Base-by-base conservation (phyloP, 2,329 filamentous ascomycete genomes). In the Botrytis aclada region DNA sequence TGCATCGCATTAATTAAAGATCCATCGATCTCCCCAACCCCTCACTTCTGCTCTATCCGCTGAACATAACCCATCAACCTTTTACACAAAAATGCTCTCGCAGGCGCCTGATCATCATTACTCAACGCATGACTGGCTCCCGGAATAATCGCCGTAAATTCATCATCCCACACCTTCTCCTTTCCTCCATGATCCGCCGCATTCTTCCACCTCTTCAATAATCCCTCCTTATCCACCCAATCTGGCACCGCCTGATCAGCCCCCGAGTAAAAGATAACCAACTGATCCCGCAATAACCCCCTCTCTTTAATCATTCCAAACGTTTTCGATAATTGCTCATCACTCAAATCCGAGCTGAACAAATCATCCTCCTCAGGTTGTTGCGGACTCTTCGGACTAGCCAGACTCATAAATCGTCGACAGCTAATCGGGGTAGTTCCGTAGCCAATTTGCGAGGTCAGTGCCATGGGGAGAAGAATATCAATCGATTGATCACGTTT, bases 341-440 rank as follows among this genome's bases (percentile, higher is more conserved):
- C 86, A 1, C 78, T 77, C 39, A 91, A 80, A 79, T 92, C 90
- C 18, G 85, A 87, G 73, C 87, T 90, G 81, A 92, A 92, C 73
- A 89, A 86, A 78, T 92, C 90, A 79, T 92, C 90, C 65, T 88
- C 86, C 3, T 85, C 85, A 2, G 84, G 85, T 29, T 82, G 79
- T 41, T 83, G 81, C 0, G 88, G 88, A 37, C 85, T 87, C 58
- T 78, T 77, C 0, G 80, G 80, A 64, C 82, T 82, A 1, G 85
- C 83, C 14, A 92, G 83, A 73, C 88, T 89, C 61, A 80, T 75
- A 74, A 77, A 81, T 69, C 78, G 73, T 41, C 77, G 76, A 61
- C 75, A 78, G 70, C 75, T 81, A 60, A 81, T 77, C 41, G 80
- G 80, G 29, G 77, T 78, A 72, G 80, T 80, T 56, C 76, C 75